A percentile compares a stretch with the other conserved stretches of the same genome.
Conservation (phyloP, 352 stramenopile species). For the Globisporangium abappressorium region DNA sequence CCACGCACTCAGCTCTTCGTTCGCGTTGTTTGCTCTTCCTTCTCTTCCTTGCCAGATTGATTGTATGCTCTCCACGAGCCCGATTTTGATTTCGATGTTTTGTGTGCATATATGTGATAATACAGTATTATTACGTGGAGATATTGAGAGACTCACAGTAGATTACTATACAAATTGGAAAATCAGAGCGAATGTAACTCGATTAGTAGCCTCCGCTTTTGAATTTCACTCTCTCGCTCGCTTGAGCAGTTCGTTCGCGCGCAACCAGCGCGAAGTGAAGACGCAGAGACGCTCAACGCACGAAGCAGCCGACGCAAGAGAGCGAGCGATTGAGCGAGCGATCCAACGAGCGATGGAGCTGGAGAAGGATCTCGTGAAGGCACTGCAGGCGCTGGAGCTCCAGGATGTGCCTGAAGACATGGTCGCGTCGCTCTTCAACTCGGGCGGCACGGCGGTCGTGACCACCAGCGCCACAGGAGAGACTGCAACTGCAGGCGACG, state of each 20-base stretch:
- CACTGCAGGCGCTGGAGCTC: constrained; percentile 59
- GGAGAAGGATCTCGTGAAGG: constrained; percentile 58
- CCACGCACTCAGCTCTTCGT: background rate
- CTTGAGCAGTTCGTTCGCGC: background rate
- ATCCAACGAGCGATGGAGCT: constrained; percentile 25
- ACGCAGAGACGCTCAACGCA: background rate
- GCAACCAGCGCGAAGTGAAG: background rate
- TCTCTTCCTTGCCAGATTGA: background rate
- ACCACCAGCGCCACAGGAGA: constrained; percentile 16
- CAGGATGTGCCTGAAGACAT: constrained; percentile 42
- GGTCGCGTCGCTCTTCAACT: constrained; percentile 63
- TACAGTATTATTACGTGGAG: background rate
- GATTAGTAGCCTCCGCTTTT: background rate
- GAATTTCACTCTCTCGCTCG: background rate
- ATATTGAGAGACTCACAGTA: too few relatives aligned
- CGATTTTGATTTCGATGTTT: background rate
- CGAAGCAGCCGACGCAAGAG: background rate
- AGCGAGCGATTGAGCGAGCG: background rate
- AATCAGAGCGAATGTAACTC: background rate
- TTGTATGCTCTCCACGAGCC: background rate
- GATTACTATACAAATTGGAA: background rate
- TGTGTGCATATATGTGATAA: background rate
- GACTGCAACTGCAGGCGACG: constrained; percentile 20
- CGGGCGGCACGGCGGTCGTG: constrained; percentile 53
- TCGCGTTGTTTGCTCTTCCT: background rate